Conservation (phyloP, 2,329 filamentous ascomycete genomes). For the Teratosphaeria zuluensis region DNA sequence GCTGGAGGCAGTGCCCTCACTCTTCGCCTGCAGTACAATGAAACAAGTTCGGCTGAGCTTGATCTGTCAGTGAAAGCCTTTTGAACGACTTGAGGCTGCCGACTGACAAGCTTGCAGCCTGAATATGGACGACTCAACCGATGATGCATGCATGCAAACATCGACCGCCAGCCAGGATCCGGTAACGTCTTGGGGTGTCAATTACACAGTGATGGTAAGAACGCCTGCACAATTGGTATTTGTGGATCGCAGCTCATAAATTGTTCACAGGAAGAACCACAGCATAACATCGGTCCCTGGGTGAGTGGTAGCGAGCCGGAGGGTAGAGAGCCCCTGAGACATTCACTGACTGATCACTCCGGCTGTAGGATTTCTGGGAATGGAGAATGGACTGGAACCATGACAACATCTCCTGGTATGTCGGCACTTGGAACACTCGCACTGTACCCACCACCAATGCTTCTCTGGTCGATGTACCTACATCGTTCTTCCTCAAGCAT, state of each 20-base stretch:
- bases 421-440: conserved; percentile 11
- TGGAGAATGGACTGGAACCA: conserved; percentile 40
- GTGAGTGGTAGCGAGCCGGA: background rate
- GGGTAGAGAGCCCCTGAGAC: background rate
- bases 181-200: conserved; percentile 27
- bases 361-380: conserved; percentile 29
- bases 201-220: conserved; percentile 30
- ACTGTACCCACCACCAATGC: conserved; percentile 24
- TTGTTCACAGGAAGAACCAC: conserved; percentile 12
- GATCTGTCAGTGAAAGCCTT: conserved; percentile 22
- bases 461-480: conserved; percentile 32
- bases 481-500: conserved; percentile 37
- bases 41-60: conserved; percentile 33
- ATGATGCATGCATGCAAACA: conserved; percentile 19
- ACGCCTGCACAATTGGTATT: too few species aligned
- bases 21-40: conserved; percentile 38
- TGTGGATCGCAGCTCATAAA: background rate
- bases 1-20: conserved; percentile 35
- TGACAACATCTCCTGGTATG: conserved; percentile 34
- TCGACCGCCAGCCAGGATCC: conserved; percentile 32
- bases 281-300: conserved; percentile 31
- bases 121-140: conserved; percentile 31
- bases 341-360: background rate
- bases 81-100: background rate
- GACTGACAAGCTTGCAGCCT: conserved; percentile 13